Evolutionary conservation across 1,139 yeast species (phyloP).

Genomic region (Suhomyces chickasaworum): DNA sequence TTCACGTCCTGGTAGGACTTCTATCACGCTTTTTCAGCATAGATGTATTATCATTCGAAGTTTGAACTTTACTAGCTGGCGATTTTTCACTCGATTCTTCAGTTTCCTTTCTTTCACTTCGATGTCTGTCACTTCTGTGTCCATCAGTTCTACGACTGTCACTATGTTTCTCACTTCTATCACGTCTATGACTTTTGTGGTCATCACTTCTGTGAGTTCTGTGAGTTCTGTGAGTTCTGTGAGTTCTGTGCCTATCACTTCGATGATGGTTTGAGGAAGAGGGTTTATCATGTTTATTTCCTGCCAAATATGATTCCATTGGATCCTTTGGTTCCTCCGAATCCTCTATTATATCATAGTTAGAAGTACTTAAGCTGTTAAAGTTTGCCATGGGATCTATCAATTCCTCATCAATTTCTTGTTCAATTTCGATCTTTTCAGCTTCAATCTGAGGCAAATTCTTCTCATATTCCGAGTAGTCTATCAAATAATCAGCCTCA

Average conservation of each 20-base stretch:
- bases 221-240: conserved; percentile 9
- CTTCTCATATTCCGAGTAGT: conserved; percentile 29
- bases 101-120: neutral
- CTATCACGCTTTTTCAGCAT: neutral
- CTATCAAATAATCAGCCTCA: conserved; percentile 43
- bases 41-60: neutral
- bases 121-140: neutral
- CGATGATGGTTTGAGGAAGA: conserved; percentile 3
- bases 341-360: neutral
- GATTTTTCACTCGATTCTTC: neutral
- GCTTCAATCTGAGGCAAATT: conserved; percentile 2
- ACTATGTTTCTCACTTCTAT: conserved; percentile 4
- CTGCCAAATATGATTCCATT: conserved; percentile 18
- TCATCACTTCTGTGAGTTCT: conserved; percentile 8
- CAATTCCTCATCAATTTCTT: conserved; percentile 14
- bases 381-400: conserved; percentile 18
- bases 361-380: neutral
- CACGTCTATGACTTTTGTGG: conserved; percentile 1
- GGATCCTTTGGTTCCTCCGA: conserved; percentile 22
- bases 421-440: neutral
- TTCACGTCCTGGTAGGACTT: neutral
- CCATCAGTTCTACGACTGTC: neutral
- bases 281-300: conserved; percentile 6
- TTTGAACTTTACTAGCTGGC: neutral
- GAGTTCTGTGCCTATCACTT: conserved; percentile 10